These are phyloP conservation scores for Geopyxis carbonaria DNA, from an alignment of 495 filamentous ascomycete genomes.

Conservation along the genomic window DNA sequence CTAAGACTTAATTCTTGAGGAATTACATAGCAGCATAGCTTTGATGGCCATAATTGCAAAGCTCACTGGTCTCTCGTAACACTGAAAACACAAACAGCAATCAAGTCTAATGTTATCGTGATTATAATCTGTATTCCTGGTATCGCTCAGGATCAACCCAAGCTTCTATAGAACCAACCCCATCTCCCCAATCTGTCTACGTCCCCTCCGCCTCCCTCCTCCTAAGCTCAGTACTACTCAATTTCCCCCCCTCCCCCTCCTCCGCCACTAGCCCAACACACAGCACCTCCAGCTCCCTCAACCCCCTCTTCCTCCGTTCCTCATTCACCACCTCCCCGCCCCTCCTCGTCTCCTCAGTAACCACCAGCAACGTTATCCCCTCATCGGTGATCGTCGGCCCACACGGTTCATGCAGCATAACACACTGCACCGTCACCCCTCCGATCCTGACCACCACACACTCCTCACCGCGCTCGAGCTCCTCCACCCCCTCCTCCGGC, in stretches of 20 bases:
- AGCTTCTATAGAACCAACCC: no score
- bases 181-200: background rate
- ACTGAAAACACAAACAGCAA: no score
- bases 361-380: conserved; percentile 59
- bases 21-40: no score
- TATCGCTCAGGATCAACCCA: no score
- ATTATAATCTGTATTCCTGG: no score
- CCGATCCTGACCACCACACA: background rate
- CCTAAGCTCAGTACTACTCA: conserved; percentile 70
- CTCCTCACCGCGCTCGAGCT: background rate
- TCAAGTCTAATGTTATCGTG: no score
- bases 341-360: conserved; percentile 74
- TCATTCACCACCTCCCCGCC: conserved; percentile 75
- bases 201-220: conserved; percentile 29
- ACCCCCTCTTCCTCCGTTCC: conserved; percentile 60
- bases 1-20: no score
- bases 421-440: conserved; percentile 43
- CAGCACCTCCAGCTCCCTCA: conserved; percentile 58
- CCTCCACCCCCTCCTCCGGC: conserved; percentile 11
- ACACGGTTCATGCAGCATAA: conserved; percentile 74
- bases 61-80: no score
- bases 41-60: no score
- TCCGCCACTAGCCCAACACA: conserved; percentile 56
- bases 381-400: conserved; percentile 81
- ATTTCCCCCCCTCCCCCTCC: conserved; percentile 63